Evolutionary conservation across 2,329 filamentous ascomycete genomes (phyloP).

Genomic region (Phyllachora maydis): DNA sequence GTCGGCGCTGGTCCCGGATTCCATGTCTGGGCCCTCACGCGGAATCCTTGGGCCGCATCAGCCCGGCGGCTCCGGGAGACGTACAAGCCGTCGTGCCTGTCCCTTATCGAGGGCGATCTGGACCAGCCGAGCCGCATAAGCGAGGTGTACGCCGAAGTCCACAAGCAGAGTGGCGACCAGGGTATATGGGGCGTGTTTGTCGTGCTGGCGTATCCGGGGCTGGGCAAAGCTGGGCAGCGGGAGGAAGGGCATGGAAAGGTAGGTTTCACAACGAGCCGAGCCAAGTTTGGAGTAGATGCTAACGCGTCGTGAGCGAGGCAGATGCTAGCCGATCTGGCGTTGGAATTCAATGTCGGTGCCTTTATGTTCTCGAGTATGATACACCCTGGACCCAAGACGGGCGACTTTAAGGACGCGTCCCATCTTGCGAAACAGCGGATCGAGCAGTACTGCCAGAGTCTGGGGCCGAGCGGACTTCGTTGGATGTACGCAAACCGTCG

Average conservation of each 20-base stretch:
- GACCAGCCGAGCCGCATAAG: not conserved
- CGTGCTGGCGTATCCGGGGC: not conserved
- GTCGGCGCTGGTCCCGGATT: no score
- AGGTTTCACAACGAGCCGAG: not conserved
- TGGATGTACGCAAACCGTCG: not conserved
- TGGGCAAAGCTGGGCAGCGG: not conserved
- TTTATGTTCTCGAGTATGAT: not conserved
- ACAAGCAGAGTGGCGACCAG: no score
- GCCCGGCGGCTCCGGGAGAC: not conserved
- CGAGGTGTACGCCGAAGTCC: not conserved
- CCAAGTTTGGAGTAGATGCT: no score
- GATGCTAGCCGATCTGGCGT: not conserved
- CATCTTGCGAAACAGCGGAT: not conserved
- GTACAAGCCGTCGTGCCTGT: not conserved
- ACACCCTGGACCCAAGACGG: not conserved
- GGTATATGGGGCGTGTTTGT: not conserved
- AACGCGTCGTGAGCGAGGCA: no score
- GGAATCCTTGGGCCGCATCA: not conserved
- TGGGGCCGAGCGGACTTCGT: not conserved
- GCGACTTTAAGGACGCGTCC: not conserved
- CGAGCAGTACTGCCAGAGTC: not conserved
- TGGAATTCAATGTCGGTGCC: not conserved
- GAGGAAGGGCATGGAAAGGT: not conserved
- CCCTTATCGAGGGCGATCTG: not conserved
- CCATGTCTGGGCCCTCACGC: not conserved